A percentile compares a stretch with the other conserved stretches of the same genome.
Evolutionary conservation across 2,329 filamentous ascomycete species (phyloP).

Genomic region (Orbilia brochopaga): DNA sequence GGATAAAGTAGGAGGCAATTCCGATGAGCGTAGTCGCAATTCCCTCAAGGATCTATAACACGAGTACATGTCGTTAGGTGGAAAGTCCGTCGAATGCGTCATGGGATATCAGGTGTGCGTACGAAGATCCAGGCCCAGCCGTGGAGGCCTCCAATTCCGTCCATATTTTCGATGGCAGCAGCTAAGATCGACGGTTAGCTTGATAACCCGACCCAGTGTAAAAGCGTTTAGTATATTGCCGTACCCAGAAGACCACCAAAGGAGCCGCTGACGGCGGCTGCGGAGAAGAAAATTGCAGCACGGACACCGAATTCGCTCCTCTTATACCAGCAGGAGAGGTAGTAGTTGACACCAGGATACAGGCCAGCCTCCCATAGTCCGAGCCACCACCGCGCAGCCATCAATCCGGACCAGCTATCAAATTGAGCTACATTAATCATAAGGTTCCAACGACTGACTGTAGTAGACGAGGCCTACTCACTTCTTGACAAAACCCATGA

Average conservation of each 20-base stretch:
- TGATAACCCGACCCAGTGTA: neutral
- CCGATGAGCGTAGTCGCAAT: conserved; percentile 73
- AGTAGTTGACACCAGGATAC: conserved; percentile 79
- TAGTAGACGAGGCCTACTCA: conserved; percentile 7
- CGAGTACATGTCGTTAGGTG: conserved; percentile 4
- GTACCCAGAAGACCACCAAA: conserved; percentile 71
- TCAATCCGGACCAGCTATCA: conserved; percentile 65
- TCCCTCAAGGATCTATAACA: conserved; percentile 67
- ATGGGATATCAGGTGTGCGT: neutral
- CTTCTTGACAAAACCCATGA: conserved; percentile 71
- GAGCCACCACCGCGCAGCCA: conserved; percentile 73
- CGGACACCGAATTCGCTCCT: conserved; percentile 79
- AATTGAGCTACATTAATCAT: neutral
- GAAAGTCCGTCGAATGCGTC: neutral
- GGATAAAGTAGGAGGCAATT: conserved; percentile 74
- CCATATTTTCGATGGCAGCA: conserved; percentile 73
- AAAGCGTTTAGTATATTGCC: neutral
- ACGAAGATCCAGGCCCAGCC: conserved; percentile 71
- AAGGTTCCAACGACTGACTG: too few relatives aligned
- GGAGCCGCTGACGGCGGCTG: conserved; percentile 77
- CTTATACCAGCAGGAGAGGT: conserved; percentile 83
- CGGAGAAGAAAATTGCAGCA: conserved; percentile 70
- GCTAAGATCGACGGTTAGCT: conserved; percentile 58
- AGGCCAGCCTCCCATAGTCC: conserved; percentile 77
- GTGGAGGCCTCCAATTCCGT: conserved; percentile 65